phyloP scores from a whole-genome alignment of 805 yeast genomes.

The Metschnikowia proteae region DNA sequence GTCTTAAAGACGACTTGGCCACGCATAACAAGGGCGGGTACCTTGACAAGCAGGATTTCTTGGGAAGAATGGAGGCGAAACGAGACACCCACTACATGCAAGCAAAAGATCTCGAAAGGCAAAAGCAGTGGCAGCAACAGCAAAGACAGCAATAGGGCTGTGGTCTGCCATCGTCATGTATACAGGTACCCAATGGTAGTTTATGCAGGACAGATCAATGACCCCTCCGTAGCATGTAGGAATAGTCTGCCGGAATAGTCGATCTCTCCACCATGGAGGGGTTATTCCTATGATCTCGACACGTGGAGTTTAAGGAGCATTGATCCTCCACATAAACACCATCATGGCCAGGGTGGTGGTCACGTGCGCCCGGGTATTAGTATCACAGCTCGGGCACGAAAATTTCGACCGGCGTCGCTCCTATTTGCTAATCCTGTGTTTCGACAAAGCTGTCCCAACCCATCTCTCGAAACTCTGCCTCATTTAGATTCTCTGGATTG shows the following conservation, averaged over 20 bases:
- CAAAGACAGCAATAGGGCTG: slow-evolving; percentile 5
- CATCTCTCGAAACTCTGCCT: slow-evolving; percentile 4
- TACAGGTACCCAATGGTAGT: neutral
- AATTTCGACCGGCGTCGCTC: neutral
- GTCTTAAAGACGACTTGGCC: slow-evolving; percentile 76
- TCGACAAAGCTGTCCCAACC: slow-evolving; percentile 1
- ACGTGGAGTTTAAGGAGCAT: neutral
- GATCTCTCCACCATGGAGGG: too few species aligned
- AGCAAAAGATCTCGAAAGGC: slow-evolving; percentile 36
- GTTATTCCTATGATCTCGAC: too few species aligned
- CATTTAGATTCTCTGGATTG: slow-evolving; percentile 3
- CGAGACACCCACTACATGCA: slow-evolving; percentile 49
- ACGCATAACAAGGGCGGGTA: slow-evolving; percentile 86
- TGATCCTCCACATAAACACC: neutral
- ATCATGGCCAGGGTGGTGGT: neutral
- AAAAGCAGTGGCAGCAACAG: slow-evolving; percentile 19
- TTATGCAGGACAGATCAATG: too few species aligned
- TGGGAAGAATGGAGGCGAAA: slow-evolving; percentile 65
- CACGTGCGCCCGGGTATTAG: neutral
- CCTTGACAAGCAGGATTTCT: slow-evolving; percentile 86
- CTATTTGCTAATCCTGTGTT: neutral
- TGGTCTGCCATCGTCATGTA: neutral
- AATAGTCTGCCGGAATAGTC: too few species aligned
- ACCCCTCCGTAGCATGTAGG: too few species aligned
- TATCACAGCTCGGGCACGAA: neutral